Evolutionary conservation across 305 asterid species (phyloP).

Genomic region (Andrographis paniculata): DNA sequence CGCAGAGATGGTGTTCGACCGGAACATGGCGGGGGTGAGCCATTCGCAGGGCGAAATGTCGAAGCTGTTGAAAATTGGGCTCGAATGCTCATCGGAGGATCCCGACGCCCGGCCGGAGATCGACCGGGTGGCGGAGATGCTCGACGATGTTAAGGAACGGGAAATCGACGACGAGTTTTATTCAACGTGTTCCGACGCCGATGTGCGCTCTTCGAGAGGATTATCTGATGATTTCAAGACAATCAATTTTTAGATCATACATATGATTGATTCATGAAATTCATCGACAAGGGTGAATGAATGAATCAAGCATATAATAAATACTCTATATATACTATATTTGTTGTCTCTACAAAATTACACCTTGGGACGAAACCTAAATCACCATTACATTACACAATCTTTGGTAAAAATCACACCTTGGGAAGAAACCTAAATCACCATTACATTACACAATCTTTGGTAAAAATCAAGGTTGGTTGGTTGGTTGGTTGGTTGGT

Average conservation of each 20-base stretch:
- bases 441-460: no score
- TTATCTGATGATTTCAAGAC: slow-evolving; percentile 4
- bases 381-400: no score
- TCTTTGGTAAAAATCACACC: no score
- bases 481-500: no score
- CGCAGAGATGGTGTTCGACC: background rate
- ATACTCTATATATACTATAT: no score
- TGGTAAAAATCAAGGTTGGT: no score
- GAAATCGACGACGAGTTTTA: background rate
- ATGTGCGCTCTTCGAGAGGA: background rate
- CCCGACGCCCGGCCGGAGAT: slow-evolving; percentile 1
- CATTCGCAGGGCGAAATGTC: background rate
- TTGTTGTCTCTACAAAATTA: no score
- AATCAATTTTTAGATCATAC: background rate
- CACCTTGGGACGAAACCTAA: no score
- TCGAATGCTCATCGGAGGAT: background rate
- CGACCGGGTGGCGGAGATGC: background rate
- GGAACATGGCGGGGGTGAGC: background rate
- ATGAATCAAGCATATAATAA: no score
- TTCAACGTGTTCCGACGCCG: background rate
- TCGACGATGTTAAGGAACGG: slow-evolving; percentile 3
- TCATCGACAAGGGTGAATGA: no score
- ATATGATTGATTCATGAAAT: no score
- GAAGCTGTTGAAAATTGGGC: slow-evolving; percentile 3
- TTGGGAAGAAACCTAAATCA: no score